phyloP scores from a whole-genome alignment of 352 stramenopile genomes.

The Plasmopara muralis region DNA sequence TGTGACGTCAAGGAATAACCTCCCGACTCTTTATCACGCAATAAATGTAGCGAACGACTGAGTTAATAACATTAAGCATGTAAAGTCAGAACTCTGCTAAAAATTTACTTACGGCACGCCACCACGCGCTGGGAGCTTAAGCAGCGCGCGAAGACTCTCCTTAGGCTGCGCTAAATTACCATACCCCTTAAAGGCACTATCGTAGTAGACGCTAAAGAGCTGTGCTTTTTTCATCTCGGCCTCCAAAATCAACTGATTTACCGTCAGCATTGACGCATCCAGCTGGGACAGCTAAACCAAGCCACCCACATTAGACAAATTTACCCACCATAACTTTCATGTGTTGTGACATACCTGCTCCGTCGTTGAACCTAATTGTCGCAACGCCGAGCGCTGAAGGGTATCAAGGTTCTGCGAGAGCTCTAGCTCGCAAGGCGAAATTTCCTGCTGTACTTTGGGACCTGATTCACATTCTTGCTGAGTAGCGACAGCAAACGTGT shows the following conservation, averaged over 20 bases:
- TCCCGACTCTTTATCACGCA: too few species aligned
- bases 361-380: slow-evolving; percentile 36
- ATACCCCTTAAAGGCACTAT: slow-evolving; percentile 75
- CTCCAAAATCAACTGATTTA: slow-evolving; percentile 59
- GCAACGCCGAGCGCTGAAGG: slow-evolving; percentile 40
- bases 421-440: slow-evolving; percentile 31
- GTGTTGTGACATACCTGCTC: slow-evolving; percentile 26
- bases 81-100: too few species aligned
- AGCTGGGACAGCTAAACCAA: slow-evolving; percentile 39
- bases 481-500: not conserved
- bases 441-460: slow-evolving; percentile 9
- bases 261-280: slow-evolving; percentile 54
- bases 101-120: slow-evolving; percentile 9
- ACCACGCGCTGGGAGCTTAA: slow-evolving; percentile 23
- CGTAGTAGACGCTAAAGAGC: slow-evolving; percentile 68
- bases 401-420: slow-evolving; percentile 39
- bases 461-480: slow-evolving; percentile 1
- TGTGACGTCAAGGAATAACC: slow-evolving; percentile 14
- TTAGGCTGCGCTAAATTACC: slow-evolving; percentile 52
- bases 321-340: not conserved
- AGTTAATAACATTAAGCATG: slow-evolving; percentile 13
- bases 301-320: slow-evolving; percentile 11
- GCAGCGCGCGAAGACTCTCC: slow-evolving; percentile 57
- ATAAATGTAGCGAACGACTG: too few species aligned
- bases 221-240: slow-evolving; percentile 60